Base-by-base conservation (phyloP, 225 moss, liverwort and hornwort genomes). In the Bryum argenteum region DNA sequence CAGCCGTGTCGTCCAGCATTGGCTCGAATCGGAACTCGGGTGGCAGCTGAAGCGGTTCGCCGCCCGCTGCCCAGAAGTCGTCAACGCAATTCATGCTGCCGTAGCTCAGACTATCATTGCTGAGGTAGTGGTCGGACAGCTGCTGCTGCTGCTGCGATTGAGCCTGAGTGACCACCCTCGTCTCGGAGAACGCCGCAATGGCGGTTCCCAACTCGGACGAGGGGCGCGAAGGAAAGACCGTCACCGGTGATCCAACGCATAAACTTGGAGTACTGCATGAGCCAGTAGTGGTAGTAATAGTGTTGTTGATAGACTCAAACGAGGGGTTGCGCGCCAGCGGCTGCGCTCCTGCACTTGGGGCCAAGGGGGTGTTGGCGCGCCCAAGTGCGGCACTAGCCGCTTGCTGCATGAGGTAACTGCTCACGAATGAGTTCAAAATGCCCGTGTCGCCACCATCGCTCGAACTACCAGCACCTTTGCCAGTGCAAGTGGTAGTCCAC, bases 231-330 rank as follows among this genome's bases (percentile, higher is more conserved):
- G 82, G 84, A 79, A 52, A 73, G 69, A 88, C 87, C 87, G 82
- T 82, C 3, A 10, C 75, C 75, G 84, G 87, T 84, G 82, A 84
- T 80, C 82, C 84, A 57, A 72, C 84, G 84, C 84, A 84, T 77
- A 88, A 84, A 88, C 87, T 88, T 88, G 87, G 87, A 88, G 87
- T 88, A 88, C 87, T 88, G 87, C 87, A 88, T 88, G 87, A 88
- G 84, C 79, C 87, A 62, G 69, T 88, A 33, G 33, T 33, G 7
- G 33, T 33, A 33, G 33, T 33, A 33, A 6, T 33, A 33, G 33
- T 33, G 45, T 76, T 85, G 42, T 74, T 85, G 37, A 77, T 77
- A 1, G 87, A 88, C 87, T 88, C 87, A 88, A 72, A 88, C 73
- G 87, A 82, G 13, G 84, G 79, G 45, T 88, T 84, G 84, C 84